These are phyloP conservation scores for Hura crepitans DNA, from an alignment of 441 rosid species.

Conservation along the genomic window DNA sequence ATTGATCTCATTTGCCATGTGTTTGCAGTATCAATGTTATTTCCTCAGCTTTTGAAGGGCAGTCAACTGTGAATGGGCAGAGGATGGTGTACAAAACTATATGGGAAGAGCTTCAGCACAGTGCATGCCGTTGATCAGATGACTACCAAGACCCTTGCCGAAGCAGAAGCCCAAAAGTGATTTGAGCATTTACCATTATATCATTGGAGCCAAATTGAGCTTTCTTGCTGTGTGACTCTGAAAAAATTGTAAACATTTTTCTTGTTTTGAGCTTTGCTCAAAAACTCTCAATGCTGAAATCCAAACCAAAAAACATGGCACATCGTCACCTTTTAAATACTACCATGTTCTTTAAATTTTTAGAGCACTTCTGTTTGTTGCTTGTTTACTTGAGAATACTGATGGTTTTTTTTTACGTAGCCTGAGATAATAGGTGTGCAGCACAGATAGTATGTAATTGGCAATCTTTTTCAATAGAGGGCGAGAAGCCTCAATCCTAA, in stretches of 20 bases:
- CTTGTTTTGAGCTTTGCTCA: conserved; percentile 9
- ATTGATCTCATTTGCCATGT: background rate
- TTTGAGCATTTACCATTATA: background rate
- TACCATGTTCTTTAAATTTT: too few species aligned
- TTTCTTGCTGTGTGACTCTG: background rate
- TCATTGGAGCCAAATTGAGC: background rate
- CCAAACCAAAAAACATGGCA: too few species aligned
- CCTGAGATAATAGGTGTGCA: too few species aligned
- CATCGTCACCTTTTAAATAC: too few species aligned
- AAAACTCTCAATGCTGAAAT: too few species aligned
- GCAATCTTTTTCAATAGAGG: too few species aligned
- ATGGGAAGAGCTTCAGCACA: conserved; percentile 93
- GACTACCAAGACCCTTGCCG: conserved; percentile 79
- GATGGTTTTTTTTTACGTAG: too few species aligned
- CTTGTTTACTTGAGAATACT: too few species aligned
- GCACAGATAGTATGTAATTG: too few species aligned
- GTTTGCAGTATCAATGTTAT: conserved; percentile 76
- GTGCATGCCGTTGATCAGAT: conserved; percentile 97
- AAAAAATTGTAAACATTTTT: background rate
- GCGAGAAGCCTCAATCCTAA: too few species aligned
- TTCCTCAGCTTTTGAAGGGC: conserved; percentile 75
- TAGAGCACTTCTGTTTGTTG: too few species aligned
- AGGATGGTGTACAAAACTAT: conserved; percentile 97
- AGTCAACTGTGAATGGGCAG: conserved; percentile 84
- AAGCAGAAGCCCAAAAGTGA: conserved; percentile 49